phyloP scores from a whole-genome alignment of 2,329 filamentous ascomycete genomes.

The Beauveria sp. region DNA sequence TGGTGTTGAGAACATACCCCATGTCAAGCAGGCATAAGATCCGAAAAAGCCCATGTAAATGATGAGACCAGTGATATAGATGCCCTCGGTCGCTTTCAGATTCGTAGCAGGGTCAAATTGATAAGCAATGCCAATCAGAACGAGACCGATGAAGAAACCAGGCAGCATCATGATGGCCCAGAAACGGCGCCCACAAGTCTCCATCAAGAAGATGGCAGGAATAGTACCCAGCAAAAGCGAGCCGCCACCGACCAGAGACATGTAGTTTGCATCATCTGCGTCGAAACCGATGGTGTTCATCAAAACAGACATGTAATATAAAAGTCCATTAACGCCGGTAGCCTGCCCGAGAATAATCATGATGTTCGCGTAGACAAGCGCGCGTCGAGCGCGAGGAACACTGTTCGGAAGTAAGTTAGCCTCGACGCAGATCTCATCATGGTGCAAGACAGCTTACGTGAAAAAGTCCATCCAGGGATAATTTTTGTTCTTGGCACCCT shows the following conservation, averaged over 20 bases:
- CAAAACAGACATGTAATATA: conserved; percentile 65
- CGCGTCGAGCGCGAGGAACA: conserved; percentile 56
- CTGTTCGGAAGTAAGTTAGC: conserved; percentile 11
- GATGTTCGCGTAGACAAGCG: conserved; percentile 59
- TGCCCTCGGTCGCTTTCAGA: conserved; percentile 42
- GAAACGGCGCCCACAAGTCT: conserved; percentile 63
- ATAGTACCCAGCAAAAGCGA: conserved; percentile 60
- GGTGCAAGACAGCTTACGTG: conserved; percentile 31
- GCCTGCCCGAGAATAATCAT: conserved; percentile 66
- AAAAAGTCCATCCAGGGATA: conserved; percentile 70
- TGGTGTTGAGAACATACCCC: conserved; percentile 25
- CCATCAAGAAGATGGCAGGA: conserved; percentile 63
- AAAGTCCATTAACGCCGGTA: conserved; percentile 62
- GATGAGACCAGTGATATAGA: conserved; percentile 61
- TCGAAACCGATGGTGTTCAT: conserved; percentile 64
- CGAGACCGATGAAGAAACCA: conserved; percentile 61
- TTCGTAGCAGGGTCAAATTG: conserved; percentile 42
- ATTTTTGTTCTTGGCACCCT: conserved; percentile 43
- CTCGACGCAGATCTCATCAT: neutral
- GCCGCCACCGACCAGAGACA: conserved; percentile 66
- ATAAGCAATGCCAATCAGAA: conserved; percentile 59
- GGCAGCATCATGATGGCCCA: conserved; percentile 68
- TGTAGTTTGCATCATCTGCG: conserved; percentile 56
- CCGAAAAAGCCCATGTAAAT: conserved; percentile 64
- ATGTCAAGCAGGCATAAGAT: conserved; percentile 56